Percentiles rank a stretch among this genome's conserved stretches.
phyloP scores from a whole-genome alignment of 2,329 filamentous ascomycete genomes.

The Microdochium bolleyi region DNA sequence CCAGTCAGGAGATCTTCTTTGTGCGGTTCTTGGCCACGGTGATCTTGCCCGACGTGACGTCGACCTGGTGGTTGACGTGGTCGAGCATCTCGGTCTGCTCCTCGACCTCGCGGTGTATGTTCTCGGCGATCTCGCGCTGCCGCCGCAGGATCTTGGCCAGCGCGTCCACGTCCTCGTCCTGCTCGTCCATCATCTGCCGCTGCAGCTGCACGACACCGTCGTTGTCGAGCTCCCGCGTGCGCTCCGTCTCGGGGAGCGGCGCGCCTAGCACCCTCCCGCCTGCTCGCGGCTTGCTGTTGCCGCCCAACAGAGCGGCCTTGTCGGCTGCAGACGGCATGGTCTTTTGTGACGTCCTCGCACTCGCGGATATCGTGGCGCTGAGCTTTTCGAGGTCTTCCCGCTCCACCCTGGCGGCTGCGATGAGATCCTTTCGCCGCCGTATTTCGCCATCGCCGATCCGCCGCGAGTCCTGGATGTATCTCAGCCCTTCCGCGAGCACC shows the following conservation, averaged over 20 bases:
- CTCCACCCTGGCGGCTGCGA: conserved; percentile 64
- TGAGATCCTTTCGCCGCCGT: conserved; percentile 60
- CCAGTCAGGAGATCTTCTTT: conserved; percentile 46
- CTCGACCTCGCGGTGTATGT: conserved; percentile 67
- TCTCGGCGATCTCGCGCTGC: conserved; percentile 70
- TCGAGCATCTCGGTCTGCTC: conserved; percentile 65
- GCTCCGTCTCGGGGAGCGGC: conserved; percentile 65
- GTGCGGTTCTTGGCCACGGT: conserved; percentile 66
- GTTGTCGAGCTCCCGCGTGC: conserved; percentile 71
- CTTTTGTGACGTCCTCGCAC: conserved; percentile 34
- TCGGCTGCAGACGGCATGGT: conserved; percentile 39
- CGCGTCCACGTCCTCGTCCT: conserved; percentile 65
- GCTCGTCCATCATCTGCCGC: conserved; percentile 63
- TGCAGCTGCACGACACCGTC: conserved; percentile 66
- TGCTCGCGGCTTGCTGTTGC: conserved; percentile 21
- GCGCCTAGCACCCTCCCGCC: conserved; percentile 64
- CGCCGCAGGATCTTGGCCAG: conserved; percentile 61
- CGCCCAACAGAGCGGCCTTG: conserved; percentile 40
- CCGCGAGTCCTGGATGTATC: conserved; percentile 42
- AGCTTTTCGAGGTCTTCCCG: conserved; percentile 69
- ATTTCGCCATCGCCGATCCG: conserved; percentile 68
- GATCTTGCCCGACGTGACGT: conserved; percentile 60
- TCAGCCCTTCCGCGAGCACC: conserved; percentile 58
- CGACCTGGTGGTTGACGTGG: conserved; percentile 57
- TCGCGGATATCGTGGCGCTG: conserved; percentile 41